Evolutionary conservation across 176 grass and related monocot species (phyloP).

Genomic region (Carex parvula): DNA sequence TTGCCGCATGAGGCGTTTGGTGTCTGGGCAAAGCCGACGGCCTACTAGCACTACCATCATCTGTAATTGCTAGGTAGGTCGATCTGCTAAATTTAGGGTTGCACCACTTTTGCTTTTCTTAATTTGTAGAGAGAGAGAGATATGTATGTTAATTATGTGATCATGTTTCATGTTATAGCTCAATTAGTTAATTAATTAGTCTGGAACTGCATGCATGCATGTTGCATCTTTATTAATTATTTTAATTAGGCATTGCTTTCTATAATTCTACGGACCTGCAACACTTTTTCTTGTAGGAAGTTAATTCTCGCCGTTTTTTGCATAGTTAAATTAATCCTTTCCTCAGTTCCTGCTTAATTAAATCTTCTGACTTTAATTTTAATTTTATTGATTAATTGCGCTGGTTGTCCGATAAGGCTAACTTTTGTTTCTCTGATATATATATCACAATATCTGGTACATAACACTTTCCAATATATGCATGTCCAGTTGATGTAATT

Average conservation of each 20-base stretch:
- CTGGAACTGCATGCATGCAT: background rate
- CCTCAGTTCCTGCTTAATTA: background rate
- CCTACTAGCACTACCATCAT: background rate
- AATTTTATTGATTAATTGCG: background rate
- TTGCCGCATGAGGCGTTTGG: constrained; percentile 67
- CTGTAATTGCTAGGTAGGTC: background rate
- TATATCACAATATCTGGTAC: background rate
- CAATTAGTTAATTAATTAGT: constrained; percentile 34
- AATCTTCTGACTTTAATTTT: background rate
- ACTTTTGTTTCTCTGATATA: too few species aligned
- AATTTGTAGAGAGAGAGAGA: constrained; percentile 14
- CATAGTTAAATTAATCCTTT: background rate
- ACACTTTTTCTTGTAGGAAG: background rate
- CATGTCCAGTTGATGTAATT: too few species aligned
- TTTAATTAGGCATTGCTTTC: constrained; percentile 4
- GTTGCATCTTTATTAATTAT: background rate
- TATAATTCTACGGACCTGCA: background rate
- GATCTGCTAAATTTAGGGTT: constrained; percentile 8
- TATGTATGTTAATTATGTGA: constrained; percentile 14
- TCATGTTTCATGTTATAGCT: constrained; percentile 29
- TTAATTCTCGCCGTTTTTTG: background rate
- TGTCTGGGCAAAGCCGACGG: constrained; percentile 50
- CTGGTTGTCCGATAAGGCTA: too few species aligned
- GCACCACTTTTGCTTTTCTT: constrained; percentile 18
- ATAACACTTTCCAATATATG: background rate